Evolutionary conservation across 768 basidiomycete genomes (phyloP), one percentile per base, ranked within the genome.

Genomic region (Sarcodon sp.): DNA sequence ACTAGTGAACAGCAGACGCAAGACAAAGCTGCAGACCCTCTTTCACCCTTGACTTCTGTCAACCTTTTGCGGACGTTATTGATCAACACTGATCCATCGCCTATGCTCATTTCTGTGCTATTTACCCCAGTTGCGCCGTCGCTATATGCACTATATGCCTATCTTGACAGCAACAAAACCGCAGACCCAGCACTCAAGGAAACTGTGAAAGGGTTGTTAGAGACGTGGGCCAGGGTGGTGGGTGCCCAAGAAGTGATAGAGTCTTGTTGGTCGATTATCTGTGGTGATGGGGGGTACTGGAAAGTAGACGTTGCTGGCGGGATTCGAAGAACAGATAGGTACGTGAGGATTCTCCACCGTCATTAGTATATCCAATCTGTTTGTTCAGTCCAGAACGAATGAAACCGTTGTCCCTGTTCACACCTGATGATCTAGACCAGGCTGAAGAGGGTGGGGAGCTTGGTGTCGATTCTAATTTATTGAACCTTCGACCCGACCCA

Each of bases 61-160:
- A 27, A 27, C 21, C 21, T 27, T 27, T 27, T 90, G 15, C 66
- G 72, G 45, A 66, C 68, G 0, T 65, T 93, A 27, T 63, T 87
- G 3, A 71, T 79, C 5, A 86, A 91, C 54, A 77, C 80, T 5
- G 87, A 93, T 53, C 88, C 89, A 5, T 83, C 86, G 3, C 84
- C 88, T 0, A 61, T 65, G 2, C 69, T 88, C 37, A 71, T 88
- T 36, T 70, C 78, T 0, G 60, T 67, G 15, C 56, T 90, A 6
- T 59, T 91, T 7, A 79, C 82, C 1, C 86, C 87, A 0, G 75
- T 93, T 33, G 54, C 84, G 0, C 64, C 81, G 0, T 62, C 75
- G 0, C 61, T 94, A 6, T 90, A 89, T 61, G 69, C 78, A 1
- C 65, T 92, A 1, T 63, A 73, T 3, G 70, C 68, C 49, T 66